These are phyloP conservation scores for Schwanniomyces etchellsii DNA, from an alignment of 1,139 yeast species.

Conservation along the genomic window DNA sequence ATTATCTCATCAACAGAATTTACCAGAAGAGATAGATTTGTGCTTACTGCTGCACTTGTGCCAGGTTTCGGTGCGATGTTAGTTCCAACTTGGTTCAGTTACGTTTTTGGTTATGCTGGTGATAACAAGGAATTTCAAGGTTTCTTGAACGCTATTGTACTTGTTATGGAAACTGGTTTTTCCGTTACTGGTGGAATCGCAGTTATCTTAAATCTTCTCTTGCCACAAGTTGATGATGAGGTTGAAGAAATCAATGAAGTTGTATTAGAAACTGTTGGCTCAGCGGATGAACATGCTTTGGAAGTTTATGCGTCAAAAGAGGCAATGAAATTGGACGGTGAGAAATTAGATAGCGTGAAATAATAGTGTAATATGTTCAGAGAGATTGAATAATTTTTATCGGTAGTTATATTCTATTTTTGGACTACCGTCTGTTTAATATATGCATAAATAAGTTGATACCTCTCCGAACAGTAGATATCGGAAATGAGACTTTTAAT, in stretches of 20 bases:
- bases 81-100: conserved; percentile 69
- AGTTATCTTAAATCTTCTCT: conserved; percentile 59
- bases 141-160: conserved; percentile 70
- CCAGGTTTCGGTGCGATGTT: conserved; percentile 78
- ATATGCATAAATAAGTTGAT: no score
- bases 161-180: conserved; percentile 84
- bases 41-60: conserved; percentile 68
- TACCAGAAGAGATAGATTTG: conserved; percentile 83
- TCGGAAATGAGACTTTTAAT: no score
- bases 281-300: conserved; percentile 38
- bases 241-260: conserved; percentile 45
- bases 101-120: conserved; percentile 74
- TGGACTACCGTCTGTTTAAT: no score
- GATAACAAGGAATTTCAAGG: conserved; percentile 58
- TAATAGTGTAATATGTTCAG: no score
- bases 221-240: conserved; percentile 73
- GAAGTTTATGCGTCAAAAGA: conserved; percentile 34
- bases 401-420: no score
- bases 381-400: no score
- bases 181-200: conserved; percentile 80
- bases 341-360: no score
- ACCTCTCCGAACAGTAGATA: no score
- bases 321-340: conserved; percentile 6
- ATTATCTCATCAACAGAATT: conserved; percentile 72
- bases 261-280: conserved; percentile 42